Evolutionary conservation across 495 filamentous ascomycete species (phyloP).

Genomic region (Hypoxylon subgilvum): DNA sequence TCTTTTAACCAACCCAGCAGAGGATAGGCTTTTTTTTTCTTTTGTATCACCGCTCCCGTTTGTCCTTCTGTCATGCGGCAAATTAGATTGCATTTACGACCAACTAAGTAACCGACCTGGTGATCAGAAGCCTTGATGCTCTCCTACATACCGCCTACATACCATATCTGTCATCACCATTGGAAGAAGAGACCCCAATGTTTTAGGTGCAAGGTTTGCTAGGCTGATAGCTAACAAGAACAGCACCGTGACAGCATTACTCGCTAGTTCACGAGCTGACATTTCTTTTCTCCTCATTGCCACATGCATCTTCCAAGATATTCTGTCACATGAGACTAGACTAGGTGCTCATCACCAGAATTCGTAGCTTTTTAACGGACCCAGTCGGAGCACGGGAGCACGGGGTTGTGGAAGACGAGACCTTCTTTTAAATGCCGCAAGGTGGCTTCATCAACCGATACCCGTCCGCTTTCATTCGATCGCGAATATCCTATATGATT

Average conservation of each 20-base stretch:
- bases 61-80: conserved; percentile 22
- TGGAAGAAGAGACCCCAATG: no score
- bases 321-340: background rate
- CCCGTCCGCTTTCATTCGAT: background rate
- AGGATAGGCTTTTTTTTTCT: no score
- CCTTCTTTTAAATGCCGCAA: conserved; percentile 4
- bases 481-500: conserved; percentile 2
- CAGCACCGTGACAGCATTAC: conserved; percentile 3
- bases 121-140: conserved; percentile 20
- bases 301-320: no score
- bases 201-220: no score
- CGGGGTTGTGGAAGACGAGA: conserved; percentile 2
- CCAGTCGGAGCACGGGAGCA: background rate
- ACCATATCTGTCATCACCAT: no score
- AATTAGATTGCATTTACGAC: conserved; percentile 7
- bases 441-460: conserved; percentile 3
- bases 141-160: background rate
- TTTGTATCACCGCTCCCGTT: conserved; percentile 25
- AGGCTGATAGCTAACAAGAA: no score
- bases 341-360: no score
- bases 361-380: no score
- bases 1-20: background rate
- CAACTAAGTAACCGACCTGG: conserved; percentile 29
- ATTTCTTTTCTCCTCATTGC: no score
- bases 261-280: conserved; percentile 3